Evolutionary conservation across 2,329 filamentous ascomycete genomes (phyloP).

Genomic region (Rutstroemia sp.): DNA sequence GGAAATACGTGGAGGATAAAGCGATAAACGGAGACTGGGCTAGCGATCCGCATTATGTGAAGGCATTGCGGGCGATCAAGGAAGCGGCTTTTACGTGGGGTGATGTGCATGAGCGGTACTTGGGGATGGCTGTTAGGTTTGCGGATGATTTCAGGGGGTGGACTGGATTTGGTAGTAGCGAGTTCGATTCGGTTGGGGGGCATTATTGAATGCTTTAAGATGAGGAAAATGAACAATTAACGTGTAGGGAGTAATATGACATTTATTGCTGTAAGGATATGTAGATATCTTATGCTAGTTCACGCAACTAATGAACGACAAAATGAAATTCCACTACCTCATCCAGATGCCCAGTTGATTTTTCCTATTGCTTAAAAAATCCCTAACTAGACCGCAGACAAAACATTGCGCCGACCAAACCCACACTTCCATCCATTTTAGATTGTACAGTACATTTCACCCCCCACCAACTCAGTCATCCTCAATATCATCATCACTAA

Average conservation of each 20-base stretch:
- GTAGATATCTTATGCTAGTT: neutral
- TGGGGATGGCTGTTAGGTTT: slow-evolving; percentile 64
- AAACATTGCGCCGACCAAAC: neutral
- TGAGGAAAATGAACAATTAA: neutral
- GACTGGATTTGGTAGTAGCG: slow-evolving; percentile 32
- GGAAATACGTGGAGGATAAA: slow-evolving; percentile 68
- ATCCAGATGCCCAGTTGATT: too few relatives aligned
- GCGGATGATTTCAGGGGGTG: slow-evolving; percentile 67
- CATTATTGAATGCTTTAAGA: neutral
- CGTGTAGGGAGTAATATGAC: neutral
- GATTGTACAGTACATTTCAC: neutral
- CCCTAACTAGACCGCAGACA: neutral
- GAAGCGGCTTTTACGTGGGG: slow-evolving; percentile 71
- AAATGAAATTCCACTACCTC: too few relatives aligned
- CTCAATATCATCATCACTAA: slow-evolving; percentile 82
- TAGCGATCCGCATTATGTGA: slow-evolving; percentile 77
- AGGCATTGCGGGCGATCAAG: slow-evolving; percentile 68
- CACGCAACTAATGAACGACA: neutral
- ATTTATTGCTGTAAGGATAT: neutral
- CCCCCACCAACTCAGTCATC: slow-evolving; percentile 37
- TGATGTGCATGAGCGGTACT: slow-evolving; percentile 56
- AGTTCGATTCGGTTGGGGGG: neutral
- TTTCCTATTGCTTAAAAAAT: too few relatives aligned
- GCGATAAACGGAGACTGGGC: slow-evolving; percentile 61
- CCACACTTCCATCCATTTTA: neutral